Evolutionary conservation across 148 eudicot genomes (phyloP), one percentile per base, ranked within the genome.

Genomic region (Pouteria glomerata): DNA sequence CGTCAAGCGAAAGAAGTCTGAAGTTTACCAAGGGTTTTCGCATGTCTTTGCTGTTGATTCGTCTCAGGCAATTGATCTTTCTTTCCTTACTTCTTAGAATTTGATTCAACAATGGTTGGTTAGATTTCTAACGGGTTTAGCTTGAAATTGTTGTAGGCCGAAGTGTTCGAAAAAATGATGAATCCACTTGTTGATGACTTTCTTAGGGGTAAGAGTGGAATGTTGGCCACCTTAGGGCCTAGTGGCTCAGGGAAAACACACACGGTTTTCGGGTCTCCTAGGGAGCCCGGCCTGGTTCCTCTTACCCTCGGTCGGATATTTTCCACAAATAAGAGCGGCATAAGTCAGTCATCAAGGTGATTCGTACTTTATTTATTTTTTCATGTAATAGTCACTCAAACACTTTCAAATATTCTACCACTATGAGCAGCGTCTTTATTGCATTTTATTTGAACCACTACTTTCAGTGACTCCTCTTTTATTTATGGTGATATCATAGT

Each of bases 181-280:
- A 79, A 75, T 26, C 97, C 93, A 0, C 34, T 89, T 45, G 96
- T 94, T 6, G 89, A 89, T 11, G 96, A 91, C 34, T 91, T 94
- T 66, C 65, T 90, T 0, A 75, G 63, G 30, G 97, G 97, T 13
- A 91, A 69, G 73, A 87, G 93, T 39, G 90, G 93, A n/a, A 82
- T 91, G 77, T 73, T 94, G 77, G 96, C 91, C 41, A 96, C 98
- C 14, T 53, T 91, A 62, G 98, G 98, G 29, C 97, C 98, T 1
- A 94, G 90, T 84, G 98, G 98, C 30, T 94, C 98, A 1, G 98
- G 98, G 1, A 94, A 94, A 78, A 94, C 98, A 3, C 88, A 94
- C 70, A 91, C 98, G 0, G 84, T 94, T 26, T 91, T 94, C 63
- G 98, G 98, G 60, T 76, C 84, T 51, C 71, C 74, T 7, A 86